phyloP scores from a whole-genome alignment of 1,139 yeast genomes.

The Protomyces lactucae-debilis region DNA sequence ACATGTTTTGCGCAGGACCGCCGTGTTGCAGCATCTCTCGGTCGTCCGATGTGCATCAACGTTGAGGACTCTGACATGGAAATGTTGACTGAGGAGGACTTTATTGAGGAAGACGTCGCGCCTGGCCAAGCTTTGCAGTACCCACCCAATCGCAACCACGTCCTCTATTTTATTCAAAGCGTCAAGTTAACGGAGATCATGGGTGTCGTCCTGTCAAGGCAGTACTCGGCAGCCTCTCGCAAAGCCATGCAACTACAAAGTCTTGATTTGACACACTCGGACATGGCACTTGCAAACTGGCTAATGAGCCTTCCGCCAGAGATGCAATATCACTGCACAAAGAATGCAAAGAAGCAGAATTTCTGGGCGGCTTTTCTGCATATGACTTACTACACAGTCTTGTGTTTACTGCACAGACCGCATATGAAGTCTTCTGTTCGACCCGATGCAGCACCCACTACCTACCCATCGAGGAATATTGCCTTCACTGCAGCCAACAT shows the following conservation, averaged over 20 bases:
- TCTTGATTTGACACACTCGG: constrained; percentile 65
- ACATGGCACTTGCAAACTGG: constrained; percentile 77
- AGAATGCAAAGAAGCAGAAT: constrained; percentile 49
- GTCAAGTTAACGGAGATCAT: constrained; percentile 69
- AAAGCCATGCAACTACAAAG: constrained; percentile 45
- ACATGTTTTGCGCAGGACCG: constrained; percentile 54
- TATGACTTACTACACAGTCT: constrained; percentile 66
- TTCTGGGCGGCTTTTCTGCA: constrained; percentile 60
- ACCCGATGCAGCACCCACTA: constrained; percentile 44
- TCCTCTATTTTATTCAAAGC: constrained; percentile 57
- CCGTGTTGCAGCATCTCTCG: constrained; percentile 55
- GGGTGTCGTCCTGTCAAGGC: constrained; percentile 66
- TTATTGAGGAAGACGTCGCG: constrained; percentile 52
- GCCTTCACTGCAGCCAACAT: constrained; percentile 81
- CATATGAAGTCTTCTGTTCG: constrained; percentile 45
- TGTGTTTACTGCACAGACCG: constrained; percentile 67
- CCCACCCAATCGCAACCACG: constrained; percentile 49
- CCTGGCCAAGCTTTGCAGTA: constrained; percentile 44
- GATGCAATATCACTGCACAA: constrained; percentile 54
- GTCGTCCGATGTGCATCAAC: constrained; percentile 66
- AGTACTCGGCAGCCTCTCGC: constrained; percentile 67
- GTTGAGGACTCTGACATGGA: constrained; percentile 75
- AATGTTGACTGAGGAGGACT: constrained; percentile 63
- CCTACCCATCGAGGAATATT: constrained; percentile 77
- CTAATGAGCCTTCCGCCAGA: constrained; percentile 63